A percentile compares a stretch with the other conserved stretches of the same genome.
Evolutionary conservation across 2,329 filamentous ascomycete species (phyloP).

Genomic region (Penicillium concentricum): DNA sequence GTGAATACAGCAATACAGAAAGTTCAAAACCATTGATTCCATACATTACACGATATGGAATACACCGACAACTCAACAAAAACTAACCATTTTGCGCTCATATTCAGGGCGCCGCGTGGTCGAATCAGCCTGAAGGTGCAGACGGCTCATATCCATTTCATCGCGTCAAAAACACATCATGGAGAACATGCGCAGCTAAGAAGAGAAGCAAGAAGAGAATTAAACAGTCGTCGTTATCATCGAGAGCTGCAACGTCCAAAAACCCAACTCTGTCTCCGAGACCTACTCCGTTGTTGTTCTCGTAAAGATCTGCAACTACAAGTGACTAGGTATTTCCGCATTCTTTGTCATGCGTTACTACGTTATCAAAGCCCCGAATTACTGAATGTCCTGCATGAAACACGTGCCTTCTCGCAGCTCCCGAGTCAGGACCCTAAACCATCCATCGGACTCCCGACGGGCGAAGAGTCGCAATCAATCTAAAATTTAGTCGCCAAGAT

Average conservation of each 20-base stretch:
- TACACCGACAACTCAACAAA: too few species aligned
- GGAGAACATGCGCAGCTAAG: neutral
- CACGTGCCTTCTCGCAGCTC: neutral
- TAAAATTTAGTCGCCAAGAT: constrained; percentile 1
- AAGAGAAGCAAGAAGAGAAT: neutral
- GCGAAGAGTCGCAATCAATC: constrained; percentile 4
- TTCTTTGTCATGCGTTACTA: neutral
- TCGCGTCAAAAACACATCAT: too few species aligned
- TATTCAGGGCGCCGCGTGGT: too few species aligned
- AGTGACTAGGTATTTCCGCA: neutral
- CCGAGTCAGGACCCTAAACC: neutral
- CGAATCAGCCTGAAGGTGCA: too few species aligned
- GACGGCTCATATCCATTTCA: too few species aligned
- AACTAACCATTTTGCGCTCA: too few species aligned
- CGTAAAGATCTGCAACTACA: neutral
- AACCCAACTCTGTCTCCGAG: neutral
- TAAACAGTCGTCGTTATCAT: neutral
- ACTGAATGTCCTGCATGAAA: neutral
- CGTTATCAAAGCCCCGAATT: neutral
- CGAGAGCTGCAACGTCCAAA: neutral
- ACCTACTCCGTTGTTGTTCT: neutral
- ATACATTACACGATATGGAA: too few species aligned
- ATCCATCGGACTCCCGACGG: constrained; percentile 12
- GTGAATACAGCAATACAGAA: too few species aligned
- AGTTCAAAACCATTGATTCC: too few species aligned